Conservation (phyloP, 2,329 filamentous ascomycete genomes). For the Paecilomyces formosus region DNA sequence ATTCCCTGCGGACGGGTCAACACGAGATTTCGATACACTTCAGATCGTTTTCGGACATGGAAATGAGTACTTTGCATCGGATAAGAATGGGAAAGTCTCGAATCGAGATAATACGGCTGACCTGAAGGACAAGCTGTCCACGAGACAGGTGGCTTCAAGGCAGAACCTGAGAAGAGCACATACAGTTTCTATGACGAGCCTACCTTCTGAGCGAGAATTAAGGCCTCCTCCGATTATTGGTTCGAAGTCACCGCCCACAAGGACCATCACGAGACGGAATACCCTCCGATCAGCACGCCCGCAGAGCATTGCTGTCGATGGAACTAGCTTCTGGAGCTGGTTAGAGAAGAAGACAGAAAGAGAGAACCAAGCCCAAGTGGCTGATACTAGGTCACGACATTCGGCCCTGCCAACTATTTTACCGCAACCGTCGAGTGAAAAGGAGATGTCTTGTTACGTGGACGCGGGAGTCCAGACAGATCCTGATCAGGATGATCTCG, state of each 20-base stretch:
- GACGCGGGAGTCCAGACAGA: not conserved
- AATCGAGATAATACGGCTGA: constrained; percentile 11
- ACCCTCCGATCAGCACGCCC: not conserved
- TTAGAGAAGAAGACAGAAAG: not conserved
- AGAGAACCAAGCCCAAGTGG: not conserved
- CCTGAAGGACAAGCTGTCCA: not conserved
- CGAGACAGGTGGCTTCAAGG: constrained; percentile 1
- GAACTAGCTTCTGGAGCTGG: not conserved
- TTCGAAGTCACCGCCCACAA: not conserved
- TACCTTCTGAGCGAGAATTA: not conserved
- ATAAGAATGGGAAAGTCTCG: constrained; percentile 29
- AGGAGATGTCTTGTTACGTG: not conserved
- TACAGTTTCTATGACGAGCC: not conserved
- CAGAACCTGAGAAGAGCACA: not conserved
- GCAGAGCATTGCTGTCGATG: constrained; percentile 5
- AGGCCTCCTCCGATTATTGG: constrained; percentile 1
- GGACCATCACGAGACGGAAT: not conserved
- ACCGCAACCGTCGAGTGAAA: not conserved
- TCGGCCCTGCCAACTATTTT: not conserved
- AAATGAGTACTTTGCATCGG: constrained; percentile 33
- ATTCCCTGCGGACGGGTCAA: constrained; percentile 20
- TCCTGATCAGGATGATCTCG: not conserved
- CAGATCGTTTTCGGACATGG: constrained; percentile 32
- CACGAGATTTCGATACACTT: constrained; percentile 24
- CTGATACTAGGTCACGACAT: not conserved